Percentiles rank a stretch among this genome's conserved stretches.
Conservation (phyloP, 768 basidiomycete species). For the Lactarius hengduanensis region DNA sequence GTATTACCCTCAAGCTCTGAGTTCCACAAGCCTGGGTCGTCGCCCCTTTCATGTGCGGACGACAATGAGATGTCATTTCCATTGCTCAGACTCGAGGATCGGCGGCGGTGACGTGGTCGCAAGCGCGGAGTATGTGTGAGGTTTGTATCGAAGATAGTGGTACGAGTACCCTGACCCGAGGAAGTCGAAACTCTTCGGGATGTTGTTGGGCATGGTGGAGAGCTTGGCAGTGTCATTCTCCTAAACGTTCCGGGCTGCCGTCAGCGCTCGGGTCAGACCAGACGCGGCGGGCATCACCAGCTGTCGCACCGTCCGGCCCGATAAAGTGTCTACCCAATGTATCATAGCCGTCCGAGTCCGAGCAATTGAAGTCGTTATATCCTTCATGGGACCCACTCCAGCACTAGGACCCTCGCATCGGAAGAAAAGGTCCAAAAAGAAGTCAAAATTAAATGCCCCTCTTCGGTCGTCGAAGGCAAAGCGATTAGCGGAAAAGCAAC, state of each 20-base stretch:
- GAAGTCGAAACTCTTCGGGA: slow-evolving; percentile 15
- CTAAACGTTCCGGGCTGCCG: not conserved
- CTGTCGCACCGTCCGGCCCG: not conserved
- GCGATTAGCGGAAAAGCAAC: slow-evolving; percentile 27
- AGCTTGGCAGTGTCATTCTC: slow-evolving; percentile 4
- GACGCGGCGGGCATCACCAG: not conserved
- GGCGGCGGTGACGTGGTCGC: slow-evolving; percentile 20
- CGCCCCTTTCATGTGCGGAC: slow-evolving; percentile 24
- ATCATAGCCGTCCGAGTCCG: slow-evolving; percentile 1
- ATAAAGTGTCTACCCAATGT: not conserved
- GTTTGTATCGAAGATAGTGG: slow-evolving; percentile 18
- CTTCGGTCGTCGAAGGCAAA: slow-evolving; percentile 21
- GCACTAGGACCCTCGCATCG: slow-evolving; percentile 15
- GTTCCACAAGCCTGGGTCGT: slow-evolving; percentile 8
- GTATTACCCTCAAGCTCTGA: slow-evolving; percentile 16
- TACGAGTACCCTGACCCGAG: slow-evolving; percentile 11
- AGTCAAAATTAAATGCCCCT: not conserved
- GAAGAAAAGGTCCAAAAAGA: slow-evolving; percentile 17
- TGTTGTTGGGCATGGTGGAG: slow-evolving; percentile 9
- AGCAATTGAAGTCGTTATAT: no score
- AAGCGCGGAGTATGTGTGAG: slow-evolving; percentile 12
- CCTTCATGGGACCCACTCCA: slow-evolving; percentile 22
- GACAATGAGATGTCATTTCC: slow-evolving; percentile 23
- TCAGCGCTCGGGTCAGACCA: not conserved
- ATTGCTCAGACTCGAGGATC: slow-evolving; percentile 24